Evolutionary conservation across 139 green algal species (phyloP).

Genomic region (Chlorella sp.): DNA sequence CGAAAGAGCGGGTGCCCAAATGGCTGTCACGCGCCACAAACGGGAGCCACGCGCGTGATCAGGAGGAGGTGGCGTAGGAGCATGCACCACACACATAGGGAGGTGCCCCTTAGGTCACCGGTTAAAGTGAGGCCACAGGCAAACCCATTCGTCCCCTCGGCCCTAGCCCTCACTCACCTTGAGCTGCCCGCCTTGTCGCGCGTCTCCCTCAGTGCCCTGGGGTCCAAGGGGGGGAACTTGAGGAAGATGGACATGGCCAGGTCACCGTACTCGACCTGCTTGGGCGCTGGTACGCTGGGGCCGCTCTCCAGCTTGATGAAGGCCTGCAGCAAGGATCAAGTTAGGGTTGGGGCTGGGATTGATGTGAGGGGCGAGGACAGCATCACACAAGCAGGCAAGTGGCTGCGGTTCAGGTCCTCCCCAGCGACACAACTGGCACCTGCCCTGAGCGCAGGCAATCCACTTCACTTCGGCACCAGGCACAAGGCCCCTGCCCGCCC

Average conservation of each 20-base stretch:
- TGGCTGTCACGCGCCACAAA: no score
- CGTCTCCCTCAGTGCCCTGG: conserved; percentile 32
- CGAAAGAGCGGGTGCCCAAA: no score
- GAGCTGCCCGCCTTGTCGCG: conserved; percentile 3
- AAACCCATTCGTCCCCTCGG: background rate
- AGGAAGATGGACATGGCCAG: conserved; percentile 74
- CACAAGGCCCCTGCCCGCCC: no score
- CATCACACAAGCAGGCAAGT: no score
- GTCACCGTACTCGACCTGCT: conserved; percentile 46
- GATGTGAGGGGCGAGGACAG: no score
- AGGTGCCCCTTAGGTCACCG: background rate
- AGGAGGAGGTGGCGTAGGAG: background rate
- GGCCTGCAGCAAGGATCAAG: conserved; percentile 38
- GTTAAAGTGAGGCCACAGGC: background rate
- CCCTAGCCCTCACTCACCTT: background rate
- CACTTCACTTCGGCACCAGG: no score
- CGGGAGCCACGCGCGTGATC: background rate
- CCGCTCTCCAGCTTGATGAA: conserved; percentile 72
- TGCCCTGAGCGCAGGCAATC: no score
- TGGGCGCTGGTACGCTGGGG: conserved; percentile 28
- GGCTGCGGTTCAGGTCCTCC: no score
- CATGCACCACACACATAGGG: background rate
- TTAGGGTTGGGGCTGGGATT: no score
- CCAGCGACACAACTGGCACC: no score
- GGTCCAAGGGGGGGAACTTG: conserved; percentile 57